phyloP scores from a whole-genome alignment of 1,284 basidiomycete genomes.

The Laetiporus sulphureus region DNA sequence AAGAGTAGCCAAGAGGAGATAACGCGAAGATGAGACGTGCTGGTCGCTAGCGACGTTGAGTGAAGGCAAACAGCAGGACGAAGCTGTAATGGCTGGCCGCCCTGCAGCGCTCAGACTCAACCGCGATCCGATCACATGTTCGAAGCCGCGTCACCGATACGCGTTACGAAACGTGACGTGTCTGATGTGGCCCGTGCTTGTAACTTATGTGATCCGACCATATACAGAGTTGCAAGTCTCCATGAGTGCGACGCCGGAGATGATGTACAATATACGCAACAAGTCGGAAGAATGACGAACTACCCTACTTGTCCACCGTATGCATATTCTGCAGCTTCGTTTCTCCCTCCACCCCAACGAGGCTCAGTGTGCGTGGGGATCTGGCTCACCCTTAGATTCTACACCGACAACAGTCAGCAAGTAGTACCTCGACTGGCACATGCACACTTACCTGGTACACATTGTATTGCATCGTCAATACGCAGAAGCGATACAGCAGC shows the following conservation, averaged over 20 bases:
- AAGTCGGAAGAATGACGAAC: no score
- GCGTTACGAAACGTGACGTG: slow-evolving; percentile 2
- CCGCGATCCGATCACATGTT: slow-evolving; percentile 20
- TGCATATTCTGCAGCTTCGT: no score
- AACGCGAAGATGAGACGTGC: slow-evolving; percentile 1
- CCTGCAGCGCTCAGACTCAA: slow-evolving; percentile 14
- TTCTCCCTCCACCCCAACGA: slow-evolving; percentile 4
- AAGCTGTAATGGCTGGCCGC: slow-evolving; percentile 2
- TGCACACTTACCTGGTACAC: slow-evolving; percentile 64
- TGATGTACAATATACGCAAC: background rate
- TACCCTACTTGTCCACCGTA: no score
- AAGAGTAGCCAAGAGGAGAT: slow-evolving; percentile 1
- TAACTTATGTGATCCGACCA: no score
- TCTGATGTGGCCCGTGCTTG: slow-evolving; percentile 8
- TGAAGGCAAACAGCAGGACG: no score
- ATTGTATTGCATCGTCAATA: slow-evolving; percentile 93
- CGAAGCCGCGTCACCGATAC: slow-evolving; percentile 7
- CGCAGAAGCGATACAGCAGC: slow-evolving; percentile 93
- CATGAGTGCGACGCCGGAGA: no score
- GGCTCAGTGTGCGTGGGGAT: slow-evolving; percentile 25
- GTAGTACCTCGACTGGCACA: slow-evolving; percentile 1
- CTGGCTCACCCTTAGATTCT: slow-evolving; percentile 67
- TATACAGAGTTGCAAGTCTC: no score
- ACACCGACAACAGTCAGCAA: slow-evolving; percentile 20
- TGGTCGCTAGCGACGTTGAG: background rate